Conservation (phyloP, 1,284 basidiomycete genomes). For the Cryptococcus jaspeensis region DNA sequence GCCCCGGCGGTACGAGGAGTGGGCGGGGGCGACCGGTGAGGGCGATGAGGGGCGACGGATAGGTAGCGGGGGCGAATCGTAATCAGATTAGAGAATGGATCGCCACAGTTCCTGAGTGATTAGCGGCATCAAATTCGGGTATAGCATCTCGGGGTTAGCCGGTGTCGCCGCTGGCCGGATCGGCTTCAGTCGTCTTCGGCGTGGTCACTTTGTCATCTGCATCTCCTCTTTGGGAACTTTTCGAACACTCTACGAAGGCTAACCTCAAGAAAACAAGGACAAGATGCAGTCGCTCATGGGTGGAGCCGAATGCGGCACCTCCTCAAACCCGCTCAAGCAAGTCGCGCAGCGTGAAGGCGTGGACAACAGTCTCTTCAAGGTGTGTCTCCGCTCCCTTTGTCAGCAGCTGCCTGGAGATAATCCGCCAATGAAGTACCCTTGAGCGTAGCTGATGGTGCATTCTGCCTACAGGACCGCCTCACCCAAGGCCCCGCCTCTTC, state of each 20-base stretch:
- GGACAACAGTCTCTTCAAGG: constrained; percentile 69
- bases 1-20: not conserved
- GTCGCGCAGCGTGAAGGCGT: constrained; percentile 88
- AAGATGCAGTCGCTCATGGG: constrained; percentile 65
- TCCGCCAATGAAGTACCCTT: too few relatives aligned
- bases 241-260: not conserved
- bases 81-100: not conserved
- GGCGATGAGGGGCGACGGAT: not conserved
- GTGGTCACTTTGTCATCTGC: not conserved
- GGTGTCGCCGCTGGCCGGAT: not conserved
- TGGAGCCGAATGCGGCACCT: constrained; percentile 83
- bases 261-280: not conserved
- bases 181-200: not conserved
- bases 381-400: constrained; percentile 8
- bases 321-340: constrained; percentile 82
- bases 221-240: too few relatives aligned
- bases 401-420: not conserved
- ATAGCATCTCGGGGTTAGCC: not conserved
- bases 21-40: not conserved
- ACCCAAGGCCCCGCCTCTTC: constrained; percentile 6
- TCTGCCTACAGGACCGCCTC: not conserved
- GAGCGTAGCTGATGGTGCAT: not conserved
- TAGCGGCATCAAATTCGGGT: constrained; percentile 1
- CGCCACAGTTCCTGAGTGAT: not conserved
- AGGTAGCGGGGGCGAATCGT: not conserved